These are phyloP conservation scores for Neurospora tetrasperma DNA, from an alignment of 495 filamentous ascomycete genomes.

Conservation along the genomic window DNA sequence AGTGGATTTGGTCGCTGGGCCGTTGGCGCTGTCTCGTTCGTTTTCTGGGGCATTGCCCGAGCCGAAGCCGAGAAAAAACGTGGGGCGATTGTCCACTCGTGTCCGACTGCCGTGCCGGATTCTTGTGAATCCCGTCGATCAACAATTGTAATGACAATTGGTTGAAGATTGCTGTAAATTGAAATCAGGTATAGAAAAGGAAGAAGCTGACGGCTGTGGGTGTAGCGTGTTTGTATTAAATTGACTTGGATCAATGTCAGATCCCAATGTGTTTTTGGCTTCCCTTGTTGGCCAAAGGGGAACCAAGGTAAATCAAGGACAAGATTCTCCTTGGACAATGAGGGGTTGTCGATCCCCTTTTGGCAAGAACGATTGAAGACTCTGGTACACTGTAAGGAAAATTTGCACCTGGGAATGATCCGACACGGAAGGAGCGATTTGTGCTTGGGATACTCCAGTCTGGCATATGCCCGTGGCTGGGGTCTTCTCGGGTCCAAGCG, in stretches of 20 bases:
- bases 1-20: background rate
- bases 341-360: background rate
- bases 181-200: too few relatives aligned
- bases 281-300: background rate
- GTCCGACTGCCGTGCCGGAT: background rate
- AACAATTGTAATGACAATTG: background rate
- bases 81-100: background rate
- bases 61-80: background rate
- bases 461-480: background rate
- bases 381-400: background rate
- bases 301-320: background rate
- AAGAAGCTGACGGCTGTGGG: background rate
- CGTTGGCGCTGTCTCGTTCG: background rate
- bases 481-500: background rate
- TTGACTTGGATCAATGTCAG: background rate
- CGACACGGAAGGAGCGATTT: background rate
- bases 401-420: background rate
- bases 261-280: background rate
- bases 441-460: background rate
- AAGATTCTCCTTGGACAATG: background rate
- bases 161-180: background rate
- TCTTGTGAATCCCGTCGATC: background rate
- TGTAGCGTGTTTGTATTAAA: background rate
- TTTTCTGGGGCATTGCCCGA: background rate
- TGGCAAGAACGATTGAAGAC: background rate